Conservation (phyloP, 352 stramenopile genomes). For the Globisporangium cylindrosporum region DNA sequence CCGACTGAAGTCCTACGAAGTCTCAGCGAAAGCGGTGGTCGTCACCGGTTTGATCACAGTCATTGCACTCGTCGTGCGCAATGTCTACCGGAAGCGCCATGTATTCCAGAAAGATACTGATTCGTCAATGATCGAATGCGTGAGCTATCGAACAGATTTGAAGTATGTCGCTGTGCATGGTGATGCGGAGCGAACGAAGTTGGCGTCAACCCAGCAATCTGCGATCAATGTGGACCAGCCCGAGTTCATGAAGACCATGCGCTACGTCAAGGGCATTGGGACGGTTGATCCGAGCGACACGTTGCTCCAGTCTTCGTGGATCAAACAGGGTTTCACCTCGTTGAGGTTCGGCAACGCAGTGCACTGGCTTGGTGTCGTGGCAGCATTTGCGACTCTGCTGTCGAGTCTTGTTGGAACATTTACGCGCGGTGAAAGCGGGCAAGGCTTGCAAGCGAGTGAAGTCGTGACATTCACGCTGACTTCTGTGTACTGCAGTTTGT, state of each 20-base stretch:
- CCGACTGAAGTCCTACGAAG: not conserved
- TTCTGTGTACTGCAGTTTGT: not conserved
- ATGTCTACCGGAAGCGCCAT: slow-evolving; percentile 15
- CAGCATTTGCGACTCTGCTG: not conserved
- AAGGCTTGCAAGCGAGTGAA: not conserved
- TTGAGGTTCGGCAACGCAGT: not conserved
- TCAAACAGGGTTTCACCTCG: not conserved
- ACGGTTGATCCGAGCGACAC: slow-evolving; percentile 11
- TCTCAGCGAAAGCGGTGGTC: slow-evolving; percentile 10
- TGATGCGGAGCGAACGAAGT: not conserved
- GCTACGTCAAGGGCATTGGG: slow-evolving; percentile 5
- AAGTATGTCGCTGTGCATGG: slow-evolving; percentile 3
- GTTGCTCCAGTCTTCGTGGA: slow-evolving; percentile 1
- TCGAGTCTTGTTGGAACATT: not conserved
- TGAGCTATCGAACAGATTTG: slow-evolving; percentile 12
- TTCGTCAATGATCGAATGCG: slow-evolving; percentile 10
- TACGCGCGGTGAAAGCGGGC: not conserved
- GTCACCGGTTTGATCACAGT: slow-evolving; percentile 14
- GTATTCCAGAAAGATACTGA: not conserved
- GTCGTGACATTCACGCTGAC: slow-evolving; percentile 5
- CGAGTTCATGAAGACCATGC: slow-evolving; percentile 13
- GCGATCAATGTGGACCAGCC: not conserved
- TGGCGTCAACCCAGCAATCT: not conserved
- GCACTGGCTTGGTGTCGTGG: not conserved
- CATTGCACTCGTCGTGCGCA: slow-evolving; percentile 14